Conservation (phyloP, 306 rosid genomes). For the Gleditsia sinensis region DNA sequence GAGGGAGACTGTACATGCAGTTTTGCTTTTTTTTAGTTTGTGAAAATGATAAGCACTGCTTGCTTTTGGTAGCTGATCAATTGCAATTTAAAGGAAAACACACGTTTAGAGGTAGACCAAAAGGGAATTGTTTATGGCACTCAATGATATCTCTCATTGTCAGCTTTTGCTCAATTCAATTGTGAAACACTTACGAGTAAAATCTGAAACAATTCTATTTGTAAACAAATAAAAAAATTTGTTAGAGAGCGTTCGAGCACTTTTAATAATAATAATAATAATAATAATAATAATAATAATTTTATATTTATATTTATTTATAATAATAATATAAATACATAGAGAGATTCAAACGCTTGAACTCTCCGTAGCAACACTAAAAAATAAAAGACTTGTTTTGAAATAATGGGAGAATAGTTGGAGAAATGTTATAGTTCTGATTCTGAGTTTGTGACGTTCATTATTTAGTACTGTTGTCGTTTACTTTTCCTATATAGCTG, state of each 20-base stretch:
- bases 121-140: no score
- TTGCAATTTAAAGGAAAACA: slow-evolving; percentile 29
- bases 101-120: neutral
- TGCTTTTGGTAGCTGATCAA: slow-evolving; percentile 11
- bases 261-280: no score
- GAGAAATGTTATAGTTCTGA: neutral
- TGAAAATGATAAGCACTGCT: slow-evolving; percentile 18
- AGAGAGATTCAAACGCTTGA: no score
- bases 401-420: neutral
- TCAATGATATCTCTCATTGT: no score
- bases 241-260: no score
- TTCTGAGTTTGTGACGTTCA: neutral
- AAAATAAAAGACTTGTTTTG: neutral
- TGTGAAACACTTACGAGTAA: no score
- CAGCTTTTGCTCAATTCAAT: no score
- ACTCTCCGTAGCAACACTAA: neutral
- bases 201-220: no score
- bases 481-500: slow-evolving; percentile 2
- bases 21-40: neutral
- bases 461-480: neutral
- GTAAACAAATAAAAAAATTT: no score
- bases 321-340: no score
- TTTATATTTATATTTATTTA: no score
- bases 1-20: slow-evolving; percentile 9
- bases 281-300: no score